Conservation (phyloP, 2,329 filamentous ascomycete genomes). For the Ambrosiella xylebori region DNA sequence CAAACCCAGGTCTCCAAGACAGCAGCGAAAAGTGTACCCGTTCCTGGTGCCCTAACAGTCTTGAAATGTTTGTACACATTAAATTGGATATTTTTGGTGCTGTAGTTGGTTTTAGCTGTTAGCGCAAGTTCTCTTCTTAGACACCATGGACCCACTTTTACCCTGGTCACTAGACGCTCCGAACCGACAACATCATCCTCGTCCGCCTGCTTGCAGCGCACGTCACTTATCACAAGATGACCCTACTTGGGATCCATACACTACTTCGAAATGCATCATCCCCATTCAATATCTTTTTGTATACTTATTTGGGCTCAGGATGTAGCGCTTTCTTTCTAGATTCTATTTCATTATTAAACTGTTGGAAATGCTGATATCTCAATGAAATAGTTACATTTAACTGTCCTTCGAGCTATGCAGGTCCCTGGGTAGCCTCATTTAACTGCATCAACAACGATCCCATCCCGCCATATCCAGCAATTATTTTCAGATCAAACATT, state of each 20-base stretch:
- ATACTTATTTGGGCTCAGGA: slow-evolving; percentile 9
- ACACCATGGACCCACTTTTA: slow-evolving; percentile 2
- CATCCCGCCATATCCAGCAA: not conserved
- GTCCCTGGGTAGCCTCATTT: not conserved
- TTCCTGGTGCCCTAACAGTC: not conserved
- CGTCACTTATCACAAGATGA: not conserved
- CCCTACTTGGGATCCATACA: slow-evolving; percentile 5
- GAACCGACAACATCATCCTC: slow-evolving; percentile 10
- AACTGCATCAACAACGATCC: not conserved
- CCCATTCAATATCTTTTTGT: not conserved
- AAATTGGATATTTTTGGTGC: not conserved
- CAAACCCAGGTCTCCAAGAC: not conserved
- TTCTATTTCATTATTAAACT: not conserved
- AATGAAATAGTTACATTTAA: not conserved
- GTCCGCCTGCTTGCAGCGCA: slow-evolving; percentile 3
- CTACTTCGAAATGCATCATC: not conserved
- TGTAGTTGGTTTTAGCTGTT: not conserved
- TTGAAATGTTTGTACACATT: not conserved
- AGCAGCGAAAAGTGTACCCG: not conserved
- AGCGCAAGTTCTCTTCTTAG: not conserved
- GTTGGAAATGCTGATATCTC: not conserved
- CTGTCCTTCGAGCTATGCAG: no score
- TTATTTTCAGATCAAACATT: not conserved
- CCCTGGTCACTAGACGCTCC: slow-evolving; percentile 11
- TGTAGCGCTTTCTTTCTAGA: slow-evolving; percentile 4